Evolutionary conservation across 805 yeast genomes (phyloP), one percentile per base, ranked within the genome.

Genomic region (Kuraishia molischiana): DNA sequence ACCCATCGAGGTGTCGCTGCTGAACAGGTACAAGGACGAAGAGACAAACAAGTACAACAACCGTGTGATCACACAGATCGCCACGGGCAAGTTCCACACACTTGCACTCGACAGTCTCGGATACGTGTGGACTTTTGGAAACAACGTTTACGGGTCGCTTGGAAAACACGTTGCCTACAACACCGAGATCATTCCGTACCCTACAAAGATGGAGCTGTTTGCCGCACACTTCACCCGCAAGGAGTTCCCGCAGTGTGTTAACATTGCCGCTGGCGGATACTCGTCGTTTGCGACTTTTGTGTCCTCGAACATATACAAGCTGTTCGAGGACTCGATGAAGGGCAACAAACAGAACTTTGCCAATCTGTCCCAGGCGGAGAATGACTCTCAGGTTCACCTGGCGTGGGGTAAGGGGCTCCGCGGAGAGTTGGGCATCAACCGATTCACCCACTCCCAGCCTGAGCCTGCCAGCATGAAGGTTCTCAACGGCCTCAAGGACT

Each of bases 401-500:
- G 67, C 85, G 3, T 79, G 87, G 63, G 98, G 98, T 17, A 77
- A 78, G 50, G 95, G 97, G 4, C 54, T 81, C 37, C 70, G 74
- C 49, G 98, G 97, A 14, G 94, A 86, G 58, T 64, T 87, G 39
- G 98, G 97, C 19, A 72, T 74, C 33, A 86, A 85, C 13, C 69
- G 79, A 39, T 87, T 68, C 54, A 61, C 79, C 26, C 95, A 87
- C 55, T 79, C 84, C 14, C 83, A 79, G 51, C 62, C 74, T 15
- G 69, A 68, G 34, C 95, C 96, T 5, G 61, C 71, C 15, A 71
- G 72, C 32, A 53, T 89, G 41, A 68, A 69, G 47, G 51, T 67
- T 1, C 54, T 81, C 37, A 48, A 55, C 19, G 59, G 64, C 11
- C 59, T 77, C 36, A 59, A 58, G 29, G 85, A 79, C 49, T 85